phyloP scores from a whole-genome alignment of 2,329 filamentous ascomycete species.

The Botrytis tulipae region DNA sequence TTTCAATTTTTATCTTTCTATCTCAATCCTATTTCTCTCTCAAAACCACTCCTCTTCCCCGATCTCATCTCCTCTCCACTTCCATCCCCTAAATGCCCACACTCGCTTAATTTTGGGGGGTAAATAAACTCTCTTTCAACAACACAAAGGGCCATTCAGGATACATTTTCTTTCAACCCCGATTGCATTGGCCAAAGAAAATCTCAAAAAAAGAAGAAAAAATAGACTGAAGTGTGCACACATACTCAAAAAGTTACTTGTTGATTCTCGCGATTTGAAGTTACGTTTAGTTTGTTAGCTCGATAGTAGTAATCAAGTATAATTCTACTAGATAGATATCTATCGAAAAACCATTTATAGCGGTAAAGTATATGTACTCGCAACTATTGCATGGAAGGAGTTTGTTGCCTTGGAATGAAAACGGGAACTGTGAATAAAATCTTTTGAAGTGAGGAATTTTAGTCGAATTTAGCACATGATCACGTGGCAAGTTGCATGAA shows the following conservation, averaged over 20 bases:
- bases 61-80: too few species aligned
- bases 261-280: neutral
- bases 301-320: neutral
- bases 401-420: fast-evolving
- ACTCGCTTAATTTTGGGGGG: neutral
- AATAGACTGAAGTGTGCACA: neutral
- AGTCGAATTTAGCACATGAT: neutral
- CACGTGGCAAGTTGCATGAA: neutral
- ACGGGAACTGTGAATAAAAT: too few species aligned
- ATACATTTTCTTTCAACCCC: neutral
- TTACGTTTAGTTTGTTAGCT: fast-evolving
- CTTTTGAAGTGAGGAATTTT: neutral
- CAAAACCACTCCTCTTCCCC: neutral
- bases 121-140: neutral
- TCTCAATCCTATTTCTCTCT: too few species aligned
- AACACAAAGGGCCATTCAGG: neutral
- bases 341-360: neutral
- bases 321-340: neutral
- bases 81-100: neutral
- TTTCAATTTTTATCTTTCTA: too few species aligned
- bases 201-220: neutral
- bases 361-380: fast-evolving
- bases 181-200: neutral
- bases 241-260: neutral
- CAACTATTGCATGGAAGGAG: neutral